Conservation (phyloP, 139 green algal species). For the Chlorella sorokiniana region DNA sequence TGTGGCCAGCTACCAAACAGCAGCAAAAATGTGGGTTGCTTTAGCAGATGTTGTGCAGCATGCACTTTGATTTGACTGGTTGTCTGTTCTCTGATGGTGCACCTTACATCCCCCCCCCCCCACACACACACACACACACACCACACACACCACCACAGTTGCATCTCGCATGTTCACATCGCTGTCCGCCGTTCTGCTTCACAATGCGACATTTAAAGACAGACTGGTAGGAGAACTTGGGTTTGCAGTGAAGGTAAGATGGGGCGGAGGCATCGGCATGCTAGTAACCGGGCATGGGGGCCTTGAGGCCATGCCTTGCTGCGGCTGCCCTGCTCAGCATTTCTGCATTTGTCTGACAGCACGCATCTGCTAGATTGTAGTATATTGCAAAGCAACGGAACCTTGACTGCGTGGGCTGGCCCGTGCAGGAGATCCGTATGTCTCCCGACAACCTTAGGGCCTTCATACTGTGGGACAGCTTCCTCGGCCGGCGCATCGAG, state of each 20-base stretch:
- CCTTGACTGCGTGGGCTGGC: neutral
- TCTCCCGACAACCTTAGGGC: conserved; percentile 61
- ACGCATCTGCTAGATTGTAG: too few species aligned
- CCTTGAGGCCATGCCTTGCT: neutral
- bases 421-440: conserved; percentile 47
- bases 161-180: conserved; percentile 3
- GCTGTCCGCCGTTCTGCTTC: conserved; percentile 18
- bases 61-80: too few species aligned
- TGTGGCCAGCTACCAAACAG: conserved; percentile 32
- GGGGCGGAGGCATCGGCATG: neutral
- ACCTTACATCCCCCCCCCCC: neutral
- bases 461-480: conserved; percentile 57
- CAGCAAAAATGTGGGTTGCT: conserved; percentile 27
- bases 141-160: conserved; percentile 8
- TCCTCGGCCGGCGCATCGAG: neutral
- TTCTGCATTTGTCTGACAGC: too few species aligned
- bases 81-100: neutral
- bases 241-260: conserved; percentile 20
- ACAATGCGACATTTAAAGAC: conserved; percentile 24
- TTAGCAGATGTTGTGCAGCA: neutral
- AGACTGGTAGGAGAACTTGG: conserved; percentile 32
- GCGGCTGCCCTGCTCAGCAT: neutral
- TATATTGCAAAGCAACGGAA: too few species aligned
- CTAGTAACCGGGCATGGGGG: neutral
- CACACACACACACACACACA: neutral